Conservation (phyloP, 2,329 filamentous ascomycete species). For the Alternaria ethzedia region DNA sequence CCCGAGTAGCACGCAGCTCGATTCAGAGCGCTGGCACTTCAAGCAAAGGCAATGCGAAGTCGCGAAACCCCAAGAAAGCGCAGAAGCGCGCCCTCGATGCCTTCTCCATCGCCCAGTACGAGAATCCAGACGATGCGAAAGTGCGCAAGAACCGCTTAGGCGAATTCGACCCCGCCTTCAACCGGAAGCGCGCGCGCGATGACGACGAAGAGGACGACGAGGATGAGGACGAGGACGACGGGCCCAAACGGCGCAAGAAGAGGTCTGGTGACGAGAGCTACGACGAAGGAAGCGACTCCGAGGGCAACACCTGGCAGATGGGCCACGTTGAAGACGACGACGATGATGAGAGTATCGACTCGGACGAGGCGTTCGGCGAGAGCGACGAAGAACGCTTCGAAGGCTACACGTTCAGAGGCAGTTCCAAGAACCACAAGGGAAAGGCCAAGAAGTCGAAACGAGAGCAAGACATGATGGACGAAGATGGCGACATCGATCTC, state of each 20-base stretch:
- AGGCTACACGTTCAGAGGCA: constrained; percentile 73
- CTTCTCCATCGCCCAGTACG: constrained; percentile 67
- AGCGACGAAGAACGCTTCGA: constrained; percentile 88
- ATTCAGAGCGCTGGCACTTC: constrained; percentile 41
- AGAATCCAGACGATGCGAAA: constrained; percentile 60
- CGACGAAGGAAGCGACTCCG: constrained; percentile 81
- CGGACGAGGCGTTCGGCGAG: constrained; percentile 84
- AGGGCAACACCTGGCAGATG: constrained; percentile 84
- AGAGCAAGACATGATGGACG: constrained; percentile 29
- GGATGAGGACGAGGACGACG: constrained; percentile 31
- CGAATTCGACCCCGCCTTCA: constrained; percentile 54
- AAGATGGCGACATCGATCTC: constrained; percentile 51
- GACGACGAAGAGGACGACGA: constrained; percentile 56
- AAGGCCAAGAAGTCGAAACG: constrained; percentile 50
- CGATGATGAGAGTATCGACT: constrained; percentile 73
- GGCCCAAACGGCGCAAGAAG: constrained; percentile 40
- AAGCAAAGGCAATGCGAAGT: constrained; percentile 32
- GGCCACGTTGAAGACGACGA: constrained; percentile 70
- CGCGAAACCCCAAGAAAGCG: constrained; percentile 53
- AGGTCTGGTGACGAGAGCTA: constrained; percentile 57
- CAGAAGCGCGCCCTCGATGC: constrained; percentile 66
- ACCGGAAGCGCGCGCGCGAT: constrained; percentile 51
- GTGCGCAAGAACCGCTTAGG: constrained; percentile 66
- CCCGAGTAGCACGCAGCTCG: constrained; percentile 51
- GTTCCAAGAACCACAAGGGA: constrained; percentile 58